Conservation (phyloP, 495 filamentous ascomycete species). For the Podospora bellae-mahoneyi region DNA sequence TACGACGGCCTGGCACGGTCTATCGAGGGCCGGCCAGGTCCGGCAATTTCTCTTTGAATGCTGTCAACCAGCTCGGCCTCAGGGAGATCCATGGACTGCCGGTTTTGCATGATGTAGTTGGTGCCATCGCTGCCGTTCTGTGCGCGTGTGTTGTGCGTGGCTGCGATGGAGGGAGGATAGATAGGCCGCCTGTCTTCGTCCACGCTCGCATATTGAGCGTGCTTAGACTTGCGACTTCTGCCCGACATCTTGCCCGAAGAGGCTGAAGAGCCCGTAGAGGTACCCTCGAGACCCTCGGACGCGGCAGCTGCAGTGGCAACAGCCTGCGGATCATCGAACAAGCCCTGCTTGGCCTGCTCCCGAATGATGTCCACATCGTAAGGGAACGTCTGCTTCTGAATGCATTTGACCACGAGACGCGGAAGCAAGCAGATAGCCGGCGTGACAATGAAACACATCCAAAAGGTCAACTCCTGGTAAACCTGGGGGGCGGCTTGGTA, state of each 20-base stretch:
- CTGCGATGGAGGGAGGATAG: slow-evolving; percentile 76
- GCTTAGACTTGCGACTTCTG: slow-evolving; percentile 48
- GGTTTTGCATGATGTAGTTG: slow-evolving; percentile 71
- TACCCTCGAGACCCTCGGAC: slow-evolving; percentile 31
- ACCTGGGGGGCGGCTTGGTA: slow-evolving; percentile 75
- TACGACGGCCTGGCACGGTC: slow-evolving; percentile 71
- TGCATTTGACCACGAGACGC: slow-evolving; percentile 74
- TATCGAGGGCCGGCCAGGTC: slow-evolving; percentile 53
- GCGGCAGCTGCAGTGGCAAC: slow-evolving; percentile 13
- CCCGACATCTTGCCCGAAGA: slow-evolving; percentile 28
- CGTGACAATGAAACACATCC: slow-evolving; percentile 73
- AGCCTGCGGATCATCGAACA: slow-evolving; percentile 52
- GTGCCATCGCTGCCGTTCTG: slow-evolving; percentile 93
- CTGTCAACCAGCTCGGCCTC: slow-evolving; percentile 3
- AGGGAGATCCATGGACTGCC: slow-evolving; percentile 40
- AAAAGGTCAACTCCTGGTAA: slow-evolving; percentile 79
- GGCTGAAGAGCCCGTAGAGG: slow-evolving; percentile 43
- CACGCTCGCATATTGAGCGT: slow-evolving; percentile 55
- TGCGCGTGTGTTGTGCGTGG: slow-evolving; percentile 76
- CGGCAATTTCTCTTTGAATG: slow-evolving; percentile 28
- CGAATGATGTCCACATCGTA: slow-evolving; percentile 94
- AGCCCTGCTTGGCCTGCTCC: slow-evolving; percentile 79
- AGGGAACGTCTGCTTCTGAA: slow-evolving; percentile 92
- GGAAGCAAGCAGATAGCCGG: slow-evolving; percentile 78
- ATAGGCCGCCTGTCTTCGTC: slow-evolving; percentile 85